phyloP scores from a whole-genome alignment of 768 basidiomycete species.

The Botryobasidium botryosum region DNA sequence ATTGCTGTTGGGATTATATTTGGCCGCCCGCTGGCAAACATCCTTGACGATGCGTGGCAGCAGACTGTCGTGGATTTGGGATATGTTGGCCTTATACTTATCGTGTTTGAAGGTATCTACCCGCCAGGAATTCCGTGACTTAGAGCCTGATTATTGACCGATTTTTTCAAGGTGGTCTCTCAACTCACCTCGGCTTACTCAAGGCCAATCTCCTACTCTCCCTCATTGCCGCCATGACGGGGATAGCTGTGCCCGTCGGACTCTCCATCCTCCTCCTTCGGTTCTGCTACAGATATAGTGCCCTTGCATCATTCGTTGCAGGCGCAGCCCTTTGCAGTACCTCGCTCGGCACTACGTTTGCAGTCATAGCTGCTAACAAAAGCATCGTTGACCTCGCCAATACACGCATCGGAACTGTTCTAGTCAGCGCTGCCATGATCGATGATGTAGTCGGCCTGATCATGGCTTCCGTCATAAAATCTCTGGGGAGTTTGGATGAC shows the following conservation, averaged over 20 bases:
- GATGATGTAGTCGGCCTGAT: slow-evolving; percentile 50
- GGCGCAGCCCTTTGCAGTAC: slow-evolving; percentile 48
- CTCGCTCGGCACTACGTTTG: slow-evolving; percentile 50
- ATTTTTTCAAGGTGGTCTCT: slow-evolving; percentile 32
- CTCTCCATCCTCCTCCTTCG: slow-evolving; percentile 30
- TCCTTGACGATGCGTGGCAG: slow-evolving; percentile 28
- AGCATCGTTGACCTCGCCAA: slow-evolving; percentile 24
- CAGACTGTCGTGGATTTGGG: slow-evolving; percentile 22
- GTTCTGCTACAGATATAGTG: slow-evolving; percentile 25
- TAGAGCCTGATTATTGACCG: too few species aligned
- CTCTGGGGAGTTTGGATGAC: neutral
- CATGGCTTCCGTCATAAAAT: slow-evolving; percentile 35
- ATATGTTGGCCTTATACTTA: slow-evolving; percentile 30
- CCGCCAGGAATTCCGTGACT: too few species aligned
- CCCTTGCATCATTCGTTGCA: slow-evolving; percentile 37
- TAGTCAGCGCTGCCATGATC: slow-evolving; percentile 44
- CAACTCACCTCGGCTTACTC: slow-evolving; percentile 30
- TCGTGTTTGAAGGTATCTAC: slow-evolving; percentile 32
- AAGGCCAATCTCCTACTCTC: slow-evolving; percentile 33
- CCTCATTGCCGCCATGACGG: slow-evolving; percentile 31
- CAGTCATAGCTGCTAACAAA: slow-evolving; percentile 25
- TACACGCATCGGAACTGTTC: slow-evolving; percentile 36
- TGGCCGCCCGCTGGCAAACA: slow-evolving; percentile 32
- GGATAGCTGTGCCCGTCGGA: slow-evolving; percentile 34
- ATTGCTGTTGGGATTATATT: slow-evolving; percentile 39